phyloP scores from a whole-genome alignment of 1,139 yeast species.

The Yamadazyma diddensiae region DNA sequence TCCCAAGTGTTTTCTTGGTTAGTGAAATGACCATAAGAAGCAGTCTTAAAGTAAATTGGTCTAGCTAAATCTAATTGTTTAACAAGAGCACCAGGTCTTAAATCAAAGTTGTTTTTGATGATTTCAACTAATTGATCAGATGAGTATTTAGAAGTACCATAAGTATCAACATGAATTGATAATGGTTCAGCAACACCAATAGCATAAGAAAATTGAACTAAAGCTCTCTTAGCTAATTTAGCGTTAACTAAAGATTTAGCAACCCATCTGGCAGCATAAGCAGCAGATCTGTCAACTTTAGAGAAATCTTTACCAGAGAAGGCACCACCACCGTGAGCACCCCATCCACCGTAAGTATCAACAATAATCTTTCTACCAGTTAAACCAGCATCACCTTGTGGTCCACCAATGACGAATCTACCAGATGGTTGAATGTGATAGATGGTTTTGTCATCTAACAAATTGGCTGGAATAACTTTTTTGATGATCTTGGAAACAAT shows the following conservation, averaged over 20 bases:
- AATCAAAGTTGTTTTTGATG: constrained; percentile 90
- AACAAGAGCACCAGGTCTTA: constrained; percentile 99
- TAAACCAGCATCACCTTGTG: constrained; percentile 99
- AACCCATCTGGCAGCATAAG: constrained; percentile 99
- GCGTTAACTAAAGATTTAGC: constrained; percentile 96
- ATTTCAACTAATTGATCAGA: constrained; percentile 88
- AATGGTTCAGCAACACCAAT: constrained; percentile 99
- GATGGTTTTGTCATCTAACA: constrained; percentile 90
- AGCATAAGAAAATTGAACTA: constrained; percentile 98
- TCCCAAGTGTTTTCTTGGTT: constrained; percentile 99
- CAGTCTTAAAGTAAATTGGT: constrained; percentile 98
- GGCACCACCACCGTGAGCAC: constrained; percentile 99
- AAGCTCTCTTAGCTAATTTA: constrained; percentile 93
- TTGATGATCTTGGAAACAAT: constrained; percentile 76
- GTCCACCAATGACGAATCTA: constrained; percentile 99
- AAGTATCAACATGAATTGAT: constrained; percentile 94
- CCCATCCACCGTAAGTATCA: constrained; percentile 99
- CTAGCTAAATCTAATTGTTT: constrained; percentile 95
- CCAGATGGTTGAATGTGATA: constrained; percentile 99
- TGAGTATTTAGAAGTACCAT: constrained; percentile 91
- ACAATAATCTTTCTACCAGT: constrained; percentile 99
- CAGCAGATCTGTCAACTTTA: constrained; percentile 99
- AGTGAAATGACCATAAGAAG: constrained; percentile 99
- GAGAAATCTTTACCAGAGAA: constrained; percentile 99
- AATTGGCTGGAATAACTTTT: constrained; percentile 87